phyloP scores from a whole-genome alignment of 1,139 yeast genomes.

The Scheffersomyces cryptocercus region DNA sequence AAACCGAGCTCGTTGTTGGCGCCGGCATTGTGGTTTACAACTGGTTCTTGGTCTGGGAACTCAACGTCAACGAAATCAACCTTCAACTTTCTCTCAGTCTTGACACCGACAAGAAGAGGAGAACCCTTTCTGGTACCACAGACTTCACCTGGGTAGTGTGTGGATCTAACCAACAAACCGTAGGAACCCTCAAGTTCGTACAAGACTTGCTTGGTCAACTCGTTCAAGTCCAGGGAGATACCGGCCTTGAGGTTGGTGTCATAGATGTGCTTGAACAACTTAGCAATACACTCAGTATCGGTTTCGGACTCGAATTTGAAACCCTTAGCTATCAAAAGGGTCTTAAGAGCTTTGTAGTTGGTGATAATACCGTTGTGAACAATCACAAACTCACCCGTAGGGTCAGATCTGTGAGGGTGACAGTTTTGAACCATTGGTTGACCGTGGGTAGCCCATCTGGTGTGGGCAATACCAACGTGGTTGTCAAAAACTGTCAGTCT shows the following conservation, averaged over 20 bases:
- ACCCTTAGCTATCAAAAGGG: slow-evolving; percentile 78
- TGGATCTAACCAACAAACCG: slow-evolving; percentile 89
- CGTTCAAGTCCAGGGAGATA: slow-evolving; percentile 79
- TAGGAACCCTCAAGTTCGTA: slow-evolving; percentile 96
- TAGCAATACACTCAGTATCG: slow-evolving; percentile 97
- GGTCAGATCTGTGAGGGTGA: slow-evolving; percentile 95
- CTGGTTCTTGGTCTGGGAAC: slow-evolving; percentile 67
- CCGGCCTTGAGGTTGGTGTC: slow-evolving; percentile 70
- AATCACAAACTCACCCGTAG: slow-evolving; percentile 77
- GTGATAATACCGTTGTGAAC: slow-evolving; percentile 99
- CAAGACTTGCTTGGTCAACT: slow-evolving; percentile 88
- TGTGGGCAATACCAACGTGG: slow-evolving; percentile 97
- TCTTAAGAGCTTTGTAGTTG: slow-evolving; percentile 86
- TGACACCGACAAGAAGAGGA: slow-evolving; percentile 95
- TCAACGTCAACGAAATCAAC: slow-evolving; percentile 99
- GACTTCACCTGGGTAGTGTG: slow-evolving; percentile 92
- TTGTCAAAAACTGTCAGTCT: slow-evolving; percentile 67
- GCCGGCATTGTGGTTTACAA: slow-evolving; percentile 25
- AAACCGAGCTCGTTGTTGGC: slow-evolving; percentile 26
- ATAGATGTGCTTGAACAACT: slow-evolving; percentile 86
- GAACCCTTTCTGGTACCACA: slow-evolving; percentile 99
- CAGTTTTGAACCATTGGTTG: slow-evolving; percentile 84
- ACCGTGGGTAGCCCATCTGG: slow-evolving; percentile 99
- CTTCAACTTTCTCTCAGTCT: slow-evolving; percentile 90
- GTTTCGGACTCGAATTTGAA: slow-evolving; percentile 87